These are phyloP conservation scores for Ophiobolus disseminans DNA, from an alignment of 2,329 filamentous ascomycete species.

Conservation along the genomic window DNA sequence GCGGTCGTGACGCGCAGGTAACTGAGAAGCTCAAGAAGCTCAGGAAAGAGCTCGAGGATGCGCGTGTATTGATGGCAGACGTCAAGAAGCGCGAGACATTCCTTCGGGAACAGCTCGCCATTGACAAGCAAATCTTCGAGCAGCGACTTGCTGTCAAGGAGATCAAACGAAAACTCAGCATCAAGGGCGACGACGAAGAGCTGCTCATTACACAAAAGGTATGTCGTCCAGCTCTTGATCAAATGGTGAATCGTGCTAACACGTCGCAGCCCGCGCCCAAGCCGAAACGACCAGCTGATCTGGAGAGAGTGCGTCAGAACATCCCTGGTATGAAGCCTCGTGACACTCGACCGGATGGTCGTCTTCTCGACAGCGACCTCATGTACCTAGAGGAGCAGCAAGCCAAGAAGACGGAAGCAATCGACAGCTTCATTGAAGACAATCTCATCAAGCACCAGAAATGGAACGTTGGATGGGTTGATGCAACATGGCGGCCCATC, in stretches of 20 bases:
- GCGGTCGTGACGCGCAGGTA: conserved; percentile 90
- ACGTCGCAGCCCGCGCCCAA: conserved; percentile 44
- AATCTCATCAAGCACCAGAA: conserved; percentile 87
- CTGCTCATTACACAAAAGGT: conserved; percentile 86
- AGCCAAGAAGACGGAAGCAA: conserved; percentile 80
- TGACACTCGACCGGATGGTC: conserved; percentile 68
- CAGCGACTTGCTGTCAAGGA: conserved; percentile 83
- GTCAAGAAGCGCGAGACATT: conserved; percentile 80
- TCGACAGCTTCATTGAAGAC: conserved; percentile 81
- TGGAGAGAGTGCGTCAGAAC: conserved; percentile 68
- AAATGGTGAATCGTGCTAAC: conserved; percentile 30
- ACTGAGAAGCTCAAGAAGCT: conserved; percentile 93
- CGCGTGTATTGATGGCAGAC: conserved; percentile 77
- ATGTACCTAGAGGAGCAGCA: conserved; percentile 77
- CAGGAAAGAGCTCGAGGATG: conserved; percentile 88
- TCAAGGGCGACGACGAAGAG: conserved; percentile 93
- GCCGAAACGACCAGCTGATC: conserved; percentile 65
- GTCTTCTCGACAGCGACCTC: conserved; percentile 77
- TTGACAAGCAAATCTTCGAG: conserved; percentile 81
- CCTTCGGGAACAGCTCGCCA: conserved; percentile 76
- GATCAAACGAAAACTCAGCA: conserved; percentile 84
- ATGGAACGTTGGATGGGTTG: conserved; percentile 90
- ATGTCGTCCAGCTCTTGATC: conserved; percentile 41
- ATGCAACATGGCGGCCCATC: conserved; percentile 84
- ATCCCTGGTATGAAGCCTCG: conserved; percentile 63